Base-by-base conservation (phyloP, 176 grass and related monocot genomes). In the Musa beccarii region DNA sequence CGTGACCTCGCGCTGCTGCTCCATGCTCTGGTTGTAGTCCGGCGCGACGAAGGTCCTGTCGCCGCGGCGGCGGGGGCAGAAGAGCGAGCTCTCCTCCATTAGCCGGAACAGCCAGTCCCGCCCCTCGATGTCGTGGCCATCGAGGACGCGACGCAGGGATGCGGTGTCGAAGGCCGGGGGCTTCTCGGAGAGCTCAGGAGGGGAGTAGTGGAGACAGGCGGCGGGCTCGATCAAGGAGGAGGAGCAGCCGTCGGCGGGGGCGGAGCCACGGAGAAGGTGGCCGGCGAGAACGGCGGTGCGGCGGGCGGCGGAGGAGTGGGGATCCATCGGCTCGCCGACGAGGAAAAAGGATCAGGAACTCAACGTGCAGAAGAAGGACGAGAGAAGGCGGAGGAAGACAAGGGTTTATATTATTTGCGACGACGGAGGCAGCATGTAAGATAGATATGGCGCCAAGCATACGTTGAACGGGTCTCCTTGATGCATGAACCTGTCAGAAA, bases 11-110 rank as follows among this genome's bases (percentile, higher is more conserved):
- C 85, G 64, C 81, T 92, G 89, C 69, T 76, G 87, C 78, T 92
- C 93, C 74, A 86, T 92, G 2, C 83, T 79, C 21, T 82, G 76
- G 66, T 92, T 90, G 62, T 86, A 88, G 75, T 96, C 87, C 51
- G 89, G 83, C 63, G 67, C 68, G 23, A 86, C 77, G 66, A 96
- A 92, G 63, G 79, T 81, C 83, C 79, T 83, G 29, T 0, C 43
- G 20, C 63, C 70, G 2, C 80, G 22, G 50, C 43, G 57, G 49
- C 65, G 84, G 28, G 49, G 75, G 79, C 79, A 72, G 81, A 92
- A 96, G 8, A 92, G 79, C 2, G 62, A 74, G 77, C 89, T 92
- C 70, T 96, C 87, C 78, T 88, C 87, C 83, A 96, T 96, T 15
- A 72, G 61, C 53, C 78, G 73, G 79, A 88, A 90, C 53, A 83